phyloP scores from a whole-genome alignment of 108 stramenopile genomes.

The Nannochloropsis oceanica region DNA sequence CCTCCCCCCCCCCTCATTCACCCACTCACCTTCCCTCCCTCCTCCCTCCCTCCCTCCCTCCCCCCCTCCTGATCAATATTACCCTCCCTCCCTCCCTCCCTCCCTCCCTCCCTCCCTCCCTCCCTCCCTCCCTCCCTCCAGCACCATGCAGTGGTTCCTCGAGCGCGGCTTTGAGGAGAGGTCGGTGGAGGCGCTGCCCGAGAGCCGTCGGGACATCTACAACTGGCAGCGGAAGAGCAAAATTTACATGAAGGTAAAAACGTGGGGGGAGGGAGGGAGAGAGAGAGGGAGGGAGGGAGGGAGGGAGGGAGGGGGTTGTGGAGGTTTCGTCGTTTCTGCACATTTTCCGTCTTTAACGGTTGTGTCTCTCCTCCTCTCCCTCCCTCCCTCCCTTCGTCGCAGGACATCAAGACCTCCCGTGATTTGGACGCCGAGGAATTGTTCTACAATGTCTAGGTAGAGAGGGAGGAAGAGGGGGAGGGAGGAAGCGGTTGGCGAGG shows the following conservation, averaged over 20 bases:
- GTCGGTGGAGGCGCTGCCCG: conserved; percentile 6
- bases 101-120: background rate
- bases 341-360: background rate
- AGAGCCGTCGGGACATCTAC: background rate
- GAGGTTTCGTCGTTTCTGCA: background rate
- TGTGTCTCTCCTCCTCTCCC: background rate
- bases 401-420: conserved; percentile 10
- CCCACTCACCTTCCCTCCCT: too few relatives aligned
- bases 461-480: conserved; percentile 1
- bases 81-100: background rate
- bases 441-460: conserved; percentile 35
- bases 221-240: conserved; percentile 21
- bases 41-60: background rate
- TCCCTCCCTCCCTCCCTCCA: background rate
- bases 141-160: conserved; percentile 89
- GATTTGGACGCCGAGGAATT: conserved; percentile 22
- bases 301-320: background rate
- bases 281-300: background rate
- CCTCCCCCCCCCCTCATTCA: too few relatives aligned
- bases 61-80: background rate
- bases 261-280: background rate
- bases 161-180: conserved; percentile 64
- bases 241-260: background rate
- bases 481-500: too few relatives aligned
- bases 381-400: background rate